Conservation (phyloP, 2,329 filamentous ascomycete species). For the Fusarium foetens region DNA sequence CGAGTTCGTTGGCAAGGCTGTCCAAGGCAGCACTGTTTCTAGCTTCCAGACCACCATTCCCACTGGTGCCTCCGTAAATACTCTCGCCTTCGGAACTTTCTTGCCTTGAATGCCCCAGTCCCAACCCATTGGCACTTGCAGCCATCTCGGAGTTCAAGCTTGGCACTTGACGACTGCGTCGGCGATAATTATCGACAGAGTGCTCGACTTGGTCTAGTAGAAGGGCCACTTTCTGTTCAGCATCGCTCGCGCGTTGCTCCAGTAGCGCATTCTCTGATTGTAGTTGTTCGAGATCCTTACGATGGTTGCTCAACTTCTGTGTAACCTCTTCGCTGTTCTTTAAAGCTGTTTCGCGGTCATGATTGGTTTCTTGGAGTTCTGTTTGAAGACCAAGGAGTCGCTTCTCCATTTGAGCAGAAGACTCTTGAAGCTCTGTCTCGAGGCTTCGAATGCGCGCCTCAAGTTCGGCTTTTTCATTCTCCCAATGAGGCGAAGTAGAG, state of each 20-base stretch:
- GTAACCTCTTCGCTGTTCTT: constrained; percentile 63
- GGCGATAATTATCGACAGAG: constrained; percentile 93
- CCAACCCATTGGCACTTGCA: constrained; percentile 49
- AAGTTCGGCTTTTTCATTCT: constrained; percentile 75
- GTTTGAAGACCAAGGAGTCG: constrained; percentile 74
- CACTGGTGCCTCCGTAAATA: constrained; percentile 64
- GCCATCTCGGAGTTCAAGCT: constrained; percentile 62
- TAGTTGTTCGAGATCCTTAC: constrained; percentile 80
- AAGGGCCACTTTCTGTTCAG: constrained; percentile 91
- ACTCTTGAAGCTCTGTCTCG: constrained; percentile 74
- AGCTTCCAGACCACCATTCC: constrained; percentile 50
- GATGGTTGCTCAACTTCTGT: constrained; percentile 67
- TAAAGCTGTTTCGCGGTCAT: constrained; percentile 75
- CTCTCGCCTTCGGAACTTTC: constrained; percentile 71
- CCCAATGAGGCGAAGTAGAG: constrained; percentile 72
- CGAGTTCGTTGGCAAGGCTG: constrained; percentile 89
- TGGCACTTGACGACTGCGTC: constrained; percentile 71
- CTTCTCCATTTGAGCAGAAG: constrained; percentile 74
- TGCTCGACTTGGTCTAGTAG: constrained; percentile 94
- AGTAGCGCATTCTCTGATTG: constrained; percentile 84
- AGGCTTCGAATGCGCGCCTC: constrained; percentile 74
- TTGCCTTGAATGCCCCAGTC: constrained; percentile 59
- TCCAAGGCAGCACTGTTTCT: constrained; percentile 79
- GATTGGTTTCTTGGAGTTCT: constrained; percentile 73
- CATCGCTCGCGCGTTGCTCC: constrained; percentile 86